phyloP scores from a whole-genome alignment of 108 stramenopile species.

The Asterionellopsis glacialis region DNA sequence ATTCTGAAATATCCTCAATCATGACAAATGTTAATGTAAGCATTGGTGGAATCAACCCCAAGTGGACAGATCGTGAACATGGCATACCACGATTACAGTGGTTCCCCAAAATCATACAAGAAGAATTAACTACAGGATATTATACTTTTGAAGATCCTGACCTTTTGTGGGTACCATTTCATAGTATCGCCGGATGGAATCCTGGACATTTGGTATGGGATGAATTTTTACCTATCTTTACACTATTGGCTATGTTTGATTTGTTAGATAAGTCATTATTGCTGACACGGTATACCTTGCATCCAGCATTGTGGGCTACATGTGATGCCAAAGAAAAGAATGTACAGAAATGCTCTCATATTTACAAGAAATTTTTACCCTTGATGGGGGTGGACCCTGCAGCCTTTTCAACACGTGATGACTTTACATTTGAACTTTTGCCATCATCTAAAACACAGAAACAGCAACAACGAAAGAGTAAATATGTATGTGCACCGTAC shows the following conservation, averaged over 20 bases:
- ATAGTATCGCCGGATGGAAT: constrained; percentile 50
- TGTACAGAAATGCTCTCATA: constrained; percentile 21
- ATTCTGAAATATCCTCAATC: background rate
- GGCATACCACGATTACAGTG: constrained; percentile 31
- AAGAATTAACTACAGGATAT: background rate
- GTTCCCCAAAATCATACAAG: constrained; percentile 34
- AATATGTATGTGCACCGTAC: constrained; percentile 38
- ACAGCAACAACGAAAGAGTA: constrained; percentile 4
- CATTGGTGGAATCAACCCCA: constrained; percentile 56
- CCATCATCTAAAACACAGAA: background rate
- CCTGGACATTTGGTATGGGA: constrained; percentile 58
- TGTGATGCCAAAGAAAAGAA: constrained; percentile 6
- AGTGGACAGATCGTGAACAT: constrained; percentile 28
- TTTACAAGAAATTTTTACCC: constrained; percentile 45
- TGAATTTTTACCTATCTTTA: constrained; percentile 49
- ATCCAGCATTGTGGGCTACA: constrained; percentile 2
- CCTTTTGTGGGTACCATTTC: constrained; percentile 47
- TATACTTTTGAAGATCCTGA: constrained; percentile 18
- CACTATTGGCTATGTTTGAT: constrained; percentile 35
- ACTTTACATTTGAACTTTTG: background rate
- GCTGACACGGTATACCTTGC: background rate
- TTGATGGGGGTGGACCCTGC: constrained; percentile 34
- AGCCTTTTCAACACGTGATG: constrained; percentile 10
- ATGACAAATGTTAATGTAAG: constrained; percentile 15
- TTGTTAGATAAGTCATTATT: background rate